phyloP scores from a whole-genome alignment of 1,284 basidiomycete genomes.

The Marasmius sp. region DNA sequence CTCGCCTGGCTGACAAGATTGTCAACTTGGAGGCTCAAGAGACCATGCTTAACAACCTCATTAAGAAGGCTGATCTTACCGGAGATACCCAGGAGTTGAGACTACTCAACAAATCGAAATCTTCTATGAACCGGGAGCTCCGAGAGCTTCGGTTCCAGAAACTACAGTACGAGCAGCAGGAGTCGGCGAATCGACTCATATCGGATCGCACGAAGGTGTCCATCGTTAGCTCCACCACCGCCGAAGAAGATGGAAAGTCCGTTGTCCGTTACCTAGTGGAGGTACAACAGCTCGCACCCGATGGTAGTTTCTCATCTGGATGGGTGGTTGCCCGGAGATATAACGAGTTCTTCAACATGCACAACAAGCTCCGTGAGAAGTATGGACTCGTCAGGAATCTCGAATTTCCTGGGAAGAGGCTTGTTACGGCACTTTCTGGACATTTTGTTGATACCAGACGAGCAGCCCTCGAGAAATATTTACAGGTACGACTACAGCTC shows the following conservation, averaged over 20 bases:
- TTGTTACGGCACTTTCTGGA: slow-evolving; percentile 80
- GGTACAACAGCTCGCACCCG: slow-evolving; percentile 79
- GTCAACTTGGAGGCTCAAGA: slow-evolving; percentile 79
- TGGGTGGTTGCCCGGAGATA: slow-evolving; percentile 94
- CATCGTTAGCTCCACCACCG: slow-evolving; percentile 76
- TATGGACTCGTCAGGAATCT: slow-evolving; percentile 66
- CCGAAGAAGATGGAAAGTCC: slow-evolving; percentile 83
- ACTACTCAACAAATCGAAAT: slow-evolving; percentile 79
- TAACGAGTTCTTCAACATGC: slow-evolving; percentile 91
- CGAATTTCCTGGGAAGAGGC: slow-evolving; percentile 89
- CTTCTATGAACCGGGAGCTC: slow-evolving; percentile 80
- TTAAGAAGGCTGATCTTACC: slow-evolving; percentile 92
- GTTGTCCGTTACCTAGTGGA: slow-evolving; percentile 94
- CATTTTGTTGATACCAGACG: slow-evolving; percentile 84
- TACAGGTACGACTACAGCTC: slow-evolving; percentile 61
- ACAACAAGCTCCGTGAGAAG: slow-evolving; percentile 79
- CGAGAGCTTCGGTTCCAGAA: slow-evolving; percentile 87
- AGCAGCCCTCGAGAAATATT: slow-evolving; percentile 81
- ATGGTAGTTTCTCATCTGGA: slow-evolving; percentile 75
- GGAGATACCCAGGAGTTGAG: slow-evolving; percentile 86
- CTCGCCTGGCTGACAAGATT: slow-evolving; percentile 73
- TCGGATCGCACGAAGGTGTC: slow-evolving; percentile 77
- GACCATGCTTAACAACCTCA: slow-evolving; percentile 79
- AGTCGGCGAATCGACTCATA: slow-evolving; percentile 79
- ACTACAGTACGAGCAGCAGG: slow-evolving; percentile 88